These are phyloP conservation scores for Prunus mume DNA, from an alignment of 306 rosid species.

Conservation along the genomic window DNA sequence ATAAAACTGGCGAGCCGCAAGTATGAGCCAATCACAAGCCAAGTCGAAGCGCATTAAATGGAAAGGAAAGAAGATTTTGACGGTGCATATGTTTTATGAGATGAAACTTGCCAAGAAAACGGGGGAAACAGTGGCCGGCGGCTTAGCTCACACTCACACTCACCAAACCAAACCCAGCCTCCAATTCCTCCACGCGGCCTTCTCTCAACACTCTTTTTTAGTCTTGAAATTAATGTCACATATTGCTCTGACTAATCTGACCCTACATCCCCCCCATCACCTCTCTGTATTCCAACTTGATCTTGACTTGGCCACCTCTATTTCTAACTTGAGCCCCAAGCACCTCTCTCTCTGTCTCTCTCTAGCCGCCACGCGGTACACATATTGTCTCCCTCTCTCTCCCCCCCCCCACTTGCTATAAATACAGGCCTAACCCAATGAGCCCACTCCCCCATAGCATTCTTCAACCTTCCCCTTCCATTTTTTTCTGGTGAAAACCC, in stretches of 20 bases:
- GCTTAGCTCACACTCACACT: constrained; percentile 9
- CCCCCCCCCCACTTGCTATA: background rate
- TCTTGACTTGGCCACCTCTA: constrained; percentile 31
- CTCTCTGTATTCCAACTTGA: background rate
- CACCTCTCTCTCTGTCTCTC: constrained; percentile 11
- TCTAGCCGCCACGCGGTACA: constrained; percentile 5
- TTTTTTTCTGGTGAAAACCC: background rate
- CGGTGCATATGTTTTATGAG: constrained; percentile 20
- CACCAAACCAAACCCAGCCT: constrained; percentile 17
- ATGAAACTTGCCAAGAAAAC: constrained; percentile 7
- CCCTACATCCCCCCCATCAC: background rate
- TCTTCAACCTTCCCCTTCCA: background rate
- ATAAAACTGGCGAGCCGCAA: background rate
- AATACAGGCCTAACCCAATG: constrained; percentile 11
- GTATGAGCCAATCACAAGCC: background rate
- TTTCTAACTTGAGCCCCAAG: constrained; percentile 36
- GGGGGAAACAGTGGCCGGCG: constrained; percentile 25
- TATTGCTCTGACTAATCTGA: constrained; percentile 1
- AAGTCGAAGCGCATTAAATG: background rate
- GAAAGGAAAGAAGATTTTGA: constrained; percentile 11
- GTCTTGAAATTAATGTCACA: background rate
- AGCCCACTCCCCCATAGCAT: background rate
- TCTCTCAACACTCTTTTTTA: background rate
- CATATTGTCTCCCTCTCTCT: background rate
- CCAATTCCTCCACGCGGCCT: constrained; percentile 35